These are phyloP conservation scores for Ophiostoma tasmaniense DNA, from an alignment of 2,329 filamentous ascomycete species.

Conservation along the genomic window DNA sequence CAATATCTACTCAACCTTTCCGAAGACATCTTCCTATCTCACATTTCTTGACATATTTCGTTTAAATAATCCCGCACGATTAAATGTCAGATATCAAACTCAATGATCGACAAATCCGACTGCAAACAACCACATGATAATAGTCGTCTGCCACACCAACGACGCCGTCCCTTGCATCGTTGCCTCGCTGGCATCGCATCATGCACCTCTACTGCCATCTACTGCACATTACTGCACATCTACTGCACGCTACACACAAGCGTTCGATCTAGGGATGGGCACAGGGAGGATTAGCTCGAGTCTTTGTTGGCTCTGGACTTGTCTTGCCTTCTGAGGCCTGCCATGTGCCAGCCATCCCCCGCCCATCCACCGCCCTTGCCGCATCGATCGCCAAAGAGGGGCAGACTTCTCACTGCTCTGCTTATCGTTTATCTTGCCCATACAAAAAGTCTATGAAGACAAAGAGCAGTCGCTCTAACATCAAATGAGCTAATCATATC, in stretches of 20 bases:
- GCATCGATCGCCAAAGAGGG: neutral
- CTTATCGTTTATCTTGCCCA: no score
- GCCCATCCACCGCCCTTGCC: neutral
- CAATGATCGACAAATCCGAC: neutral
- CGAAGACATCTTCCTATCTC: no score
- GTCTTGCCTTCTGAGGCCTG: neutral
- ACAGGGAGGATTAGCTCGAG: neutral
- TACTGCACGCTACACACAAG: neutral
- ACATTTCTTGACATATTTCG: no score
- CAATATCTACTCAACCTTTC: no score
- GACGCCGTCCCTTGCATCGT: neutral
- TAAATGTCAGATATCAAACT: neutral
- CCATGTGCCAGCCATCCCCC: neutral
- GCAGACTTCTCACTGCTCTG: no score
- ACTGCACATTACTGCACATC: neutral
- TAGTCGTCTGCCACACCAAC: neutral
- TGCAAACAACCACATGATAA: neutral
- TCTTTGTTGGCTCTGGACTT: no score
- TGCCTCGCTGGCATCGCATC: neutral
- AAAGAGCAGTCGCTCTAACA: neutral
- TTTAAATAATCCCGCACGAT: no score
- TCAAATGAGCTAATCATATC: slow-evolving; percentile 2
- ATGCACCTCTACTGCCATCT: neutral
- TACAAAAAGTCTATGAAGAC: neutral
- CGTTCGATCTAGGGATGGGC: neutral